Evolutionary conservation across 164 flowering plant species (phyloP).

Genomic region (Nelumbo lutea): DNA sequence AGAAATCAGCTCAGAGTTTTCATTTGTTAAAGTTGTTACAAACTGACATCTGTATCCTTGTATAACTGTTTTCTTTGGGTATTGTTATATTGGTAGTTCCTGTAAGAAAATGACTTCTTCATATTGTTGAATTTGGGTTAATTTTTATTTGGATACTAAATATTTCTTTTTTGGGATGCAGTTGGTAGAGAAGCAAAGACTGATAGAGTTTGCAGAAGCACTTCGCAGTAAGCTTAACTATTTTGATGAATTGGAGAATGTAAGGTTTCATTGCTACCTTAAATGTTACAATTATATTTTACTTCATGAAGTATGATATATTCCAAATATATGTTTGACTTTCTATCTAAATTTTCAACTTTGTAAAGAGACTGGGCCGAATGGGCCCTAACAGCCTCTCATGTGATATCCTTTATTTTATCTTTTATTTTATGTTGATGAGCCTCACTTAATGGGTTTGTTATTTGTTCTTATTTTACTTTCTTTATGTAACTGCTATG

Average conservation of each 20-base stretch:
- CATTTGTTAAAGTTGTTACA: neutral
- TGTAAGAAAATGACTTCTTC: neutral
- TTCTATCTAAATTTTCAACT: neutral
- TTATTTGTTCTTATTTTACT: no score
- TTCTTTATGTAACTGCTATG: no score
- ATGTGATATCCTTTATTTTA: no score
- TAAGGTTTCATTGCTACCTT: conserved; percentile 56
- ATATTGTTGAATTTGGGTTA: no score
- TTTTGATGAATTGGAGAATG: conserved; percentile 99
- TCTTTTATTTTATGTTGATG: no score
- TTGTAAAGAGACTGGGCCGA: no score
- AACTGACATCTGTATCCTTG: neutral
- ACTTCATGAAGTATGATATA: neutral
- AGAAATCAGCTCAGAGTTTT: no score
- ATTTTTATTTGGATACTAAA: neutral
- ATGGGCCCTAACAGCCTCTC: no score
- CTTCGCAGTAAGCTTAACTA: conserved; percentile 88
- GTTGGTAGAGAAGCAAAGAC: conserved; percentile 85
- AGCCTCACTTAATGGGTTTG: no score
- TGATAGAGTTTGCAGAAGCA: conserved; percentile 90
- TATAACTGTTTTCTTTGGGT: neutral
- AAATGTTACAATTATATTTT: neutral
- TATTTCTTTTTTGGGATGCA: conserved; percentile 27
- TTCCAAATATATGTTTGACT: neutral
- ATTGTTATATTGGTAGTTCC: neutral